Conservation (phyloP, 176 grass and related monocot species). For the Musa schizocarpa region DNA sequence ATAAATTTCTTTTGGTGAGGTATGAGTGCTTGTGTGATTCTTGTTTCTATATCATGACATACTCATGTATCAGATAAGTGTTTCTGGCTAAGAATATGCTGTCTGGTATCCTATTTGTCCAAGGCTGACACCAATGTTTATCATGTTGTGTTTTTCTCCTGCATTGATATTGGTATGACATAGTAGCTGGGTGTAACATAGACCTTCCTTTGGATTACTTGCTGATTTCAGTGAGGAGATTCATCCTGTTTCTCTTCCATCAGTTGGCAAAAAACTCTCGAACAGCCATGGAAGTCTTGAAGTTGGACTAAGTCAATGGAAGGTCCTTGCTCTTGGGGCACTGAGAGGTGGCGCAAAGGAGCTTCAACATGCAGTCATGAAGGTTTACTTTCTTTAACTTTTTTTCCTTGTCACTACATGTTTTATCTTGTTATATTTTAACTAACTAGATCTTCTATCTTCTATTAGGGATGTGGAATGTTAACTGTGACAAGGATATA, state of each 20-base stretch:
- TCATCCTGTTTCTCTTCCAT: constrained; percentile 40
- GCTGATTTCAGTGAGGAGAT: constrained; percentile 28
- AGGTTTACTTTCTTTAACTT: constrained; percentile 36
- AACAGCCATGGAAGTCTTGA: constrained; percentile 42
- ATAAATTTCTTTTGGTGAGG: no score
- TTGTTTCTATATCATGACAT: no score
- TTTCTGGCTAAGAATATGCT: background rate
- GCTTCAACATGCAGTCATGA: constrained; percentile 60
- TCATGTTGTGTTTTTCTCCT: no score
- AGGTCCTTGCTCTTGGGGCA: constrained; percentile 42
- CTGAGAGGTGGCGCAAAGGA: constrained; percentile 65
- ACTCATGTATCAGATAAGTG: no score
- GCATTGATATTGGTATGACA: background rate
- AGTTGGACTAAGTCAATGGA: constrained; percentile 66
- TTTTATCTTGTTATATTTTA: constrained; percentile 14
- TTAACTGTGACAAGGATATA: constrained; percentile 69
- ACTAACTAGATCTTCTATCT: constrained; percentile 24
- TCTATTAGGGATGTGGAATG: constrained; percentile 65
- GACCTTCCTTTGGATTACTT: background rate
- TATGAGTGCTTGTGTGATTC: no score
- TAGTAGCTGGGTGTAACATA: background rate
- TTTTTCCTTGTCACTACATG: background rate
- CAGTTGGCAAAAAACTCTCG: constrained; percentile 41
- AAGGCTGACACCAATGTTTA: background rate
- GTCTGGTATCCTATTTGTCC: background rate